Evolutionary conservation across 768 basidiomycete genomes (phyloP).

Genomic region (Thelephora aurantiotincta): DNA sequence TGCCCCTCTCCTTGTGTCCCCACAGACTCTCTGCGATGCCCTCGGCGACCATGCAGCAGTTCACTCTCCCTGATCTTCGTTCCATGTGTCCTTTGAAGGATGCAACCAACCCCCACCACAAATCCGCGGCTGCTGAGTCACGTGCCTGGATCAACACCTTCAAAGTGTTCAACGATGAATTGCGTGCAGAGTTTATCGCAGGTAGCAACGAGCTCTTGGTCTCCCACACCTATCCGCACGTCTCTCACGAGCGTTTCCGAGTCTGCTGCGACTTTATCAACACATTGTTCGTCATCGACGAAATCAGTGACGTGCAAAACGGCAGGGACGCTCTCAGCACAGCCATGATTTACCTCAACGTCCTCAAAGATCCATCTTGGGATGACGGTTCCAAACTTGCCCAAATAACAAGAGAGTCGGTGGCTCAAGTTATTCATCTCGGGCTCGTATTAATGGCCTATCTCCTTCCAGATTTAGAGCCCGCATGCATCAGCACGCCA

Average conservation of each 20-base stretch:
- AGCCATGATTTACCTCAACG: conserved; percentile 36
- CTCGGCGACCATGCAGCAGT: too few species aligned
- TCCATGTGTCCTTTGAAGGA: too few species aligned
- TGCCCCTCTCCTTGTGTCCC: conserved; percentile 4
- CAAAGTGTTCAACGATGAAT: conserved; percentile 43
- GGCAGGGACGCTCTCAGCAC: conserved; percentile 37
- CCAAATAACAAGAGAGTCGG: conserved; percentile 48
- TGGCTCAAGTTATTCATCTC: not conserved
- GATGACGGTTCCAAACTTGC: conserved; percentile 43
- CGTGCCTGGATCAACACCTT: conserved; percentile 53
- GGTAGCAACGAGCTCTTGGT: conserved; percentile 51
- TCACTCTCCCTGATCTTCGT: too few species aligned
- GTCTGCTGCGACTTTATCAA: too few species aligned
- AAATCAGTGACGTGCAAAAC: too few species aligned
- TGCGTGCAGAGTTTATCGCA: conserved; percentile 48
- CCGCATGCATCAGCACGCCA: conserved; percentile 27
- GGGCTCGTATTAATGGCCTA: not conserved
- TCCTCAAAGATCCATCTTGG: conserved; percentile 36
- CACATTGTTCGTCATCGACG: too few species aligned
- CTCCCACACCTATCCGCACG: too few species aligned
- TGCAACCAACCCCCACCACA: conserved; percentile 47
- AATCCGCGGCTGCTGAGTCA: conserved; percentile 40
- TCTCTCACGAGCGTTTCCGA: too few species aligned
- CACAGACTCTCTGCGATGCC: conserved; percentile 13
- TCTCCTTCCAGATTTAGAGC: conserved; percentile 31